phyloP scores from a whole-genome alignment of 2,329 filamentous ascomycete species.

The Fusarium kyushuense region DNA sequence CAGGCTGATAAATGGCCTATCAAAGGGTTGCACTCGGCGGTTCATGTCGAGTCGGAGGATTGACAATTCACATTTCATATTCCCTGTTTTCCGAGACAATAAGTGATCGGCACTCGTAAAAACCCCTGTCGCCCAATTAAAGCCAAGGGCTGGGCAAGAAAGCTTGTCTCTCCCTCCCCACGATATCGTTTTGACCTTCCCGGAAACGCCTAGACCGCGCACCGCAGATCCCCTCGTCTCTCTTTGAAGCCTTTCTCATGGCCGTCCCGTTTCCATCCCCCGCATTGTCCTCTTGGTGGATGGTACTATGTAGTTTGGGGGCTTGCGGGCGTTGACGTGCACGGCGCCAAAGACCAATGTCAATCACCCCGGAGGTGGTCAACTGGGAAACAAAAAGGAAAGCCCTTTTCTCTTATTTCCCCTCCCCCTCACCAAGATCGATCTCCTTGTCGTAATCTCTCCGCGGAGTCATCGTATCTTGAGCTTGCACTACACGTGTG shows the following conservation, averaged over 20 bases:
- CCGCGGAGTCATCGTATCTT: background rate
- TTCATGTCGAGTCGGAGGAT: conserved; percentile 13
- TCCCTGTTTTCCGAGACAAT: conserved; percentile 21
- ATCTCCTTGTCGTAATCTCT: background rate
- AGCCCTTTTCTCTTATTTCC: background rate
- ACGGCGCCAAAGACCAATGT: background rate
- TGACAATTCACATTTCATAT: background rate
- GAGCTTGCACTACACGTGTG: background rate
- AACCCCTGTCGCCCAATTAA: conserved; percentile 27
- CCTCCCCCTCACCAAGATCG: background rate
- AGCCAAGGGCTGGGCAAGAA: conserved; percentile 16
- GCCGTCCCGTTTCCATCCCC: conserved; percentile 16
- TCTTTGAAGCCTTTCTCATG: background rate
- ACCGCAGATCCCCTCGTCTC: conserved; percentile 24
- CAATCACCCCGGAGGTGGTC: background rate
- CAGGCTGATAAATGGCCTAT: conserved; percentile 17
- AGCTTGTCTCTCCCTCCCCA: conserved; percentile 26
- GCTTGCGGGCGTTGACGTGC: conserved; percentile 26
- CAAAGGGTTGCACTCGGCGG: conserved; percentile 22
- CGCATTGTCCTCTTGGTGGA: conserved; percentile 26
- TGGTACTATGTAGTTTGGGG: conserved; percentile 1
- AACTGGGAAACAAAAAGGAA: conserved; percentile 27
- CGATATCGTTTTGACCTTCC: conserved; percentile 30
- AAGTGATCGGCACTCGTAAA: conserved; percentile 26
- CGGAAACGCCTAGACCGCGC: conserved; percentile 30